phyloP scores from a whole-genome alignment of 2,329 filamentous ascomycete genomes.

The Didymella pinodella region DNA sequence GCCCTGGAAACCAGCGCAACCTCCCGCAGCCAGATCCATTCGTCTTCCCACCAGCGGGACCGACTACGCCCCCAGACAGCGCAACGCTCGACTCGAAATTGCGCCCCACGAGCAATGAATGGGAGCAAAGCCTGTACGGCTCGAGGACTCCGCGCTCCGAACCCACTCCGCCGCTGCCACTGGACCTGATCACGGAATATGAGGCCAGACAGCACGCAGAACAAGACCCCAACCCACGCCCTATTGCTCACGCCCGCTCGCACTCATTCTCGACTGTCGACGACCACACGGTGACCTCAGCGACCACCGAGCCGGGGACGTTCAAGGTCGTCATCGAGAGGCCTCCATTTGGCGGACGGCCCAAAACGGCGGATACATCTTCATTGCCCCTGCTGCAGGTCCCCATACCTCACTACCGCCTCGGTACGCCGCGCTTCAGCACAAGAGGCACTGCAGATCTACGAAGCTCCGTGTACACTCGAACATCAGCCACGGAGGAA shows the following conservation, averaged over 20 bases:
- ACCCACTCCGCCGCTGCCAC: constrained; percentile 33
- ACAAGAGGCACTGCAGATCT: constrained; percentile 77
- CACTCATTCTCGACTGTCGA: constrained; percentile 80
- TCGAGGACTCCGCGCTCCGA: constrained; percentile 43
- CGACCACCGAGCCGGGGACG: constrained; percentile 68
- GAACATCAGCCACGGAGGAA: constrained; percentile 73
- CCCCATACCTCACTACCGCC: constrained; percentile 81
- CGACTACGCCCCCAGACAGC: constrained; percentile 49
- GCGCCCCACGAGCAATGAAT: constrained; percentile 48
- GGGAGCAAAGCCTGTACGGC: constrained; percentile 48
- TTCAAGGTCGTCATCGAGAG: constrained; percentile 84
- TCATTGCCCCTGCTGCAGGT: constrained; percentile 70
- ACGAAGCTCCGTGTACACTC: constrained; percentile 78
- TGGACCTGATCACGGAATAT: constrained; percentile 21
- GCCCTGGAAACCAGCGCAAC: constrained; percentile 45
- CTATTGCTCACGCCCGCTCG: constrained; percentile 59
- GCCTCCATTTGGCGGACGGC: constrained; percentile 63
- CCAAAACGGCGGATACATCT: constrained; percentile 68
- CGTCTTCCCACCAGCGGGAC: constrained; percentile 44
- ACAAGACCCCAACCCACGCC: constrained; percentile 28
- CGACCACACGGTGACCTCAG: constrained; percentile 61
- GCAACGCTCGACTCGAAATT: constrained; percentile 40
- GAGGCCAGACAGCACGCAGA: constrained; percentile 16
- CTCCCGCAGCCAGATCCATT: constrained; percentile 48
- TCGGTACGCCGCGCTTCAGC: constrained; percentile 84